A percentile compares a stretch with the other conserved stretches of the same genome.
Conservation (phyloP, 2,329 filamentous ascomycete genomes). For the Pseudogymnoascus sp. region DNA sequence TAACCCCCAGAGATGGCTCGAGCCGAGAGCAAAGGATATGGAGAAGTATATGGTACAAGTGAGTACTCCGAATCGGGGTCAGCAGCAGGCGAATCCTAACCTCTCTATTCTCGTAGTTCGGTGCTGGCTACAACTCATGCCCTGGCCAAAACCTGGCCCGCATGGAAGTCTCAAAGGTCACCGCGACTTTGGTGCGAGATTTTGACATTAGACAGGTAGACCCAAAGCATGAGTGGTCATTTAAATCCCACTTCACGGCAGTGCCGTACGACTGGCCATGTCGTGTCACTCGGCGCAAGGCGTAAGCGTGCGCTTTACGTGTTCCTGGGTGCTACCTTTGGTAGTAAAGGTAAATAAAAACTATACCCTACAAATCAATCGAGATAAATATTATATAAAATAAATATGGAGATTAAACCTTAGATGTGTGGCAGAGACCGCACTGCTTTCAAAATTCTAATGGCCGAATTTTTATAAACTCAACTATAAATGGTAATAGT, state of each 20-base stretch:
- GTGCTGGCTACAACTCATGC: constrained; percentile 32
- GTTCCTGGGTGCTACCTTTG: neutral
- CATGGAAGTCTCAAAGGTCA: constrained; percentile 31
- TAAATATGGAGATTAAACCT: neutral
- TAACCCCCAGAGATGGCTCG: constrained; percentile 31
- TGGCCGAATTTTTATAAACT: neutral
- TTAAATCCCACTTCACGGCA: constrained; percentile 29
- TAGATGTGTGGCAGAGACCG: neutral
- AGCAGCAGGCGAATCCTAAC: neutral
- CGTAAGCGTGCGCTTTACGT: neutral
- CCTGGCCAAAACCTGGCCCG: constrained; percentile 31
- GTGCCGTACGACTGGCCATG: constrained; percentile 26
- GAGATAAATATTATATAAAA: neutral
- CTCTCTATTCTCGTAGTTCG: constrained; percentile 23
- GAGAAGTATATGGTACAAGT: constrained; percentile 22
- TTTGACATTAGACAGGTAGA: constrained; percentile 29
- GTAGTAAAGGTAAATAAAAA: neutral
- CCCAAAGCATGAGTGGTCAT: constrained; percentile 26
- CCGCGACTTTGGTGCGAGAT: constrained; percentile 28
- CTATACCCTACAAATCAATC: neutral
- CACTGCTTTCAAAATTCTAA: neutral
- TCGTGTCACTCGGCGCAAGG: constrained; percentile 11
- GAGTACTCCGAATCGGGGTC: neutral
- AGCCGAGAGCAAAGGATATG: constrained; percentile 19
- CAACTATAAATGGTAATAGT: neutral